Conservation (phyloP, 768 basidiomycete genomes). For the Panellus pusillus region DNA sequence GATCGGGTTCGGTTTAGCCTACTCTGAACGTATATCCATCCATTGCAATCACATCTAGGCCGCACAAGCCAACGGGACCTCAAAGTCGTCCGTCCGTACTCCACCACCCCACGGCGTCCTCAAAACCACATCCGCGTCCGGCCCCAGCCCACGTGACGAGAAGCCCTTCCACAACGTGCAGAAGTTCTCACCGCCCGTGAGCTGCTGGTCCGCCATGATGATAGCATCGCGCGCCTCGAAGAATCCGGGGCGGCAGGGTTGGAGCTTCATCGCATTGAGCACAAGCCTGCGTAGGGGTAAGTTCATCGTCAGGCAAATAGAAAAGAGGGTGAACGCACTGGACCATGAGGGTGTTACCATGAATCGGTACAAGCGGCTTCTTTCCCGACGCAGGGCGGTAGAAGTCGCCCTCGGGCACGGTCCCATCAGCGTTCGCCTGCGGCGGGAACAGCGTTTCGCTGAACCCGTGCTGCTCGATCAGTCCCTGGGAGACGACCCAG, state of each 20-base stretch:
- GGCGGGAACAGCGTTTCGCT: conserved; percentile 82
- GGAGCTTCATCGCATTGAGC: conserved; percentile 91
- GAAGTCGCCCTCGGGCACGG: conserved; percentile 69
- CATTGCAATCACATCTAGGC: not conserved
- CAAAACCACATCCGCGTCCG: conserved; percentile 71
- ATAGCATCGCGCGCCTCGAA: conserved; percentile 89
- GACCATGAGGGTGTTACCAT: conserved; percentile 84
- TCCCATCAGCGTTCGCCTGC: conserved; percentile 59
- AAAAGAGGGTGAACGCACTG: conserved; percentile 45
- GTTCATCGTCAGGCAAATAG: not conserved
- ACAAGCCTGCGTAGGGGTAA: conserved; percentile 53
- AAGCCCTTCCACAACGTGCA: conserved; percentile 89
- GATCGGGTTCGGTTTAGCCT: not conserved
- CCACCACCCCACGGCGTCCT: conserved; percentile 94
- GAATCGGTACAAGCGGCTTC: conserved; percentile 75
- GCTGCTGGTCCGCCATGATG: conserved; percentile 83
- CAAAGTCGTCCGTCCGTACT: conserved; percentile 56
- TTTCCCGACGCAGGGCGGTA: conserved; percentile 55
- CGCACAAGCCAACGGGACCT: conserved; percentile 29
- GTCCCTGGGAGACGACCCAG: conserved; percentile 71
- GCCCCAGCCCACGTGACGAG: conserved; percentile 76
- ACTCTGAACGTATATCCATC: not conserved
- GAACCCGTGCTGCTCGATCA: conserved; percentile 85
- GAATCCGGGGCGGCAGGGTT: conserved; percentile 88
- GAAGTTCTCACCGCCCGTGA: conserved; percentile 92